Evolutionary conservation across 129 eudicot species (phyloP).

Genomic region (Lactuca sativa): DNA sequence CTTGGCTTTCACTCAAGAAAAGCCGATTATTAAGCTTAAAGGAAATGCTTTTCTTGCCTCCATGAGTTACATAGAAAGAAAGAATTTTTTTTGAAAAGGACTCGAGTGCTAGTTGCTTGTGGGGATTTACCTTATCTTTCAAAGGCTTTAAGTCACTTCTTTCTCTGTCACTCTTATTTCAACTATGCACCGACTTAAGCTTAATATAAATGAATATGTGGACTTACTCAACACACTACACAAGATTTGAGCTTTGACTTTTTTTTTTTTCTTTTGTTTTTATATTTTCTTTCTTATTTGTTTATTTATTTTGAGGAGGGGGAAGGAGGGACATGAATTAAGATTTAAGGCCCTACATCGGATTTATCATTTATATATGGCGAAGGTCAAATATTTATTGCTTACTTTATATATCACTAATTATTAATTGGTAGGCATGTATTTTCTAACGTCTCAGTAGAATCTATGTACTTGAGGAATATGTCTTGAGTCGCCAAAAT

Average conservation of each 20-base stretch:
- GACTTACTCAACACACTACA: constrained; percentile 19
- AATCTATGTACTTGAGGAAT: neutral
- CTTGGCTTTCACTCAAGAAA: constrained; percentile 42
- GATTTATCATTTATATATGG: neutral
- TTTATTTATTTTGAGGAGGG: too few species aligned
- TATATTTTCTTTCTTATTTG: too few species aligned
- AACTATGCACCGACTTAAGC: constrained; percentile 38
- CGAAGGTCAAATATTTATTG: neutral
- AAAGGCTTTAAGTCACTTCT: constrained; percentile 43
- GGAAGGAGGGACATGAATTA: neutral
- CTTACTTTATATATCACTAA: too few species aligned
- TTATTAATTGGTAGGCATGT: too few species aligned
- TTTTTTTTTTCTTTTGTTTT: too few species aligned
- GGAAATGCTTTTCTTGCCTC: constrained; percentile 16
- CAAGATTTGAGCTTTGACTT: constrained; percentile 10
- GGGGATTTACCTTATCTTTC: constrained; percentile 40
- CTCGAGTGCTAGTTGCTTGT: constrained; percentile 39
- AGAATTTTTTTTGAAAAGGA: constrained; percentile 24
- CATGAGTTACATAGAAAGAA: neutral
- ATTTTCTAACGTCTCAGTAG: too few species aligned
- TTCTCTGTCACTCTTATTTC: constrained; percentile 32
- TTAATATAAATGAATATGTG: constrained; percentile 17
- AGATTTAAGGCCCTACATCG: neutral
- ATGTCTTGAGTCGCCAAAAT: too few species aligned
- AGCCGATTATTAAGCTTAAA: constrained; percentile 30